Base-by-base conservation (phyloP, 2,329 filamentous ascomycete species). In the Trichocomaceae sp. region DNA sequence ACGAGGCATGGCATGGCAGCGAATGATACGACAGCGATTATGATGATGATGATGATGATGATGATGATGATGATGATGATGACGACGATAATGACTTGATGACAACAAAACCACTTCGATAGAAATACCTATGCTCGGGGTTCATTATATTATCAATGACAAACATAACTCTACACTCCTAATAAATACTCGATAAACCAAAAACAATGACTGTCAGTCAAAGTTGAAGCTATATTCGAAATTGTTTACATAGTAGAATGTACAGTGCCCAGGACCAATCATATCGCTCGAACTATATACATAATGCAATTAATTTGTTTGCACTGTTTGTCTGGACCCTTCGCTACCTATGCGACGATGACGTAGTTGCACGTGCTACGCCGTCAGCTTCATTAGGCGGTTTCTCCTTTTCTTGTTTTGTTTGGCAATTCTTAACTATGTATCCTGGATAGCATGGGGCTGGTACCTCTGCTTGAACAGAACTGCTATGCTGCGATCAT, bases 31-130 rank as follows among this genome's bases (percentile, higher is more conserved):
- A 52, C 8, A 15, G 26, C 31, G 29, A 45, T 31, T 7, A 26
- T 26, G 3, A 26, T 26, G 23, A 26, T 26, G 23, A 54, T 8
- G 31, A 35, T 17, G 31, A 53, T 4, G 20, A 41, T 42, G 12
- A 49, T 53, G 47, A 50, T 50, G 51, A 54, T 17, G 29, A 50
- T 50, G 31, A 57, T 48, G 51, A 54, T 57, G 52, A 46, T 31
- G 51, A 47, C 42, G n/a, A n/a, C 29, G n/a, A n/a, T n/a, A n/a
- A n/a, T n/a, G n/a, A 9, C 17, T 31, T 47, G 37, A 39, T n/a
- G 5, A 47, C 35, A 12, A 22, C 39, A 42, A 22, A 22, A 19
- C 3, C 19, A 20, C 39, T 39, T 26, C 22, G 7, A 47, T 53
- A 53, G 44, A 47, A 29, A 6, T 9, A 29, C 39, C 26, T 47